Evolutionary conservation across 441 rosid species (phyloP).

Genomic region (Euphorbia celastroides): DNA sequence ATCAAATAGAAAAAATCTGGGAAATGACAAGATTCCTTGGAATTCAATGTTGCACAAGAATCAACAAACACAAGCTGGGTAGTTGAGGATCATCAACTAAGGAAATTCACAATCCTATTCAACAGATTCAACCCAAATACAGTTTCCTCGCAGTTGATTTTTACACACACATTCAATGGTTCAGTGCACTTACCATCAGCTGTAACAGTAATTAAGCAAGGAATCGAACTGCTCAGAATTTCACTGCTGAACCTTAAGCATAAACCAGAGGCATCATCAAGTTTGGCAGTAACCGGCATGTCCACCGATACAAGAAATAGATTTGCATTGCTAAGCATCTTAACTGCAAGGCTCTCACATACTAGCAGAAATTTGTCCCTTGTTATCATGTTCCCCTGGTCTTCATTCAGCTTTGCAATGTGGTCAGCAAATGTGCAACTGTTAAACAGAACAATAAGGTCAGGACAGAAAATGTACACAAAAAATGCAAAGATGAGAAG

Average conservation of each 20-base stretch:
- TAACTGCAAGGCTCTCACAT: slow-evolving; percentile 63
- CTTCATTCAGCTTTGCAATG: slow-evolving; percentile 49
- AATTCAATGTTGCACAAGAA: slow-evolving; percentile 9
- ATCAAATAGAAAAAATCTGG: slow-evolving; percentile 11
- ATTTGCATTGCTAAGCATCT: slow-evolving; percentile 81
- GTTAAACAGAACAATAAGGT: slow-evolving; percentile 12
- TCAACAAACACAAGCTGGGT: slow-evolving; percentile 10
- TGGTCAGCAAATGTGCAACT: slow-evolving; percentile 75
- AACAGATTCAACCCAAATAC: slow-evolving; percentile 81
- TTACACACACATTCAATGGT: slow-evolving; percentile 50
- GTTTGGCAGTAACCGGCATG: slow-evolving; percentile 62
- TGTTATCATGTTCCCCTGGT: slow-evolving; percentile 28
- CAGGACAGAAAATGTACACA: slow-evolving; percentile 8
- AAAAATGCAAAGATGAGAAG: neutral
- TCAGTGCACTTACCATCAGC: slow-evolving; percentile 85
- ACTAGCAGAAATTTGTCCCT: slow-evolving; percentile 65
- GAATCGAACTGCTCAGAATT: slow-evolving; percentile 67
- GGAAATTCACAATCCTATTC: slow-evolving; percentile 69
- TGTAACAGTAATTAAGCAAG: slow-evolving; percentile 68
- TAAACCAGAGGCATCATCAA: slow-evolving; percentile 81
- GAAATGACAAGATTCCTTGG: neutral
- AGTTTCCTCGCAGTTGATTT: slow-evolving; percentile 90
- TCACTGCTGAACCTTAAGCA: slow-evolving; percentile 73
- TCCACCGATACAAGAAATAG: slow-evolving; percentile 71
- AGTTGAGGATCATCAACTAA: slow-evolving; percentile 38